Base-by-base conservation (phyloP, 2,329 filamentous ascomycete species). In the Penicillium sp. region DNA sequence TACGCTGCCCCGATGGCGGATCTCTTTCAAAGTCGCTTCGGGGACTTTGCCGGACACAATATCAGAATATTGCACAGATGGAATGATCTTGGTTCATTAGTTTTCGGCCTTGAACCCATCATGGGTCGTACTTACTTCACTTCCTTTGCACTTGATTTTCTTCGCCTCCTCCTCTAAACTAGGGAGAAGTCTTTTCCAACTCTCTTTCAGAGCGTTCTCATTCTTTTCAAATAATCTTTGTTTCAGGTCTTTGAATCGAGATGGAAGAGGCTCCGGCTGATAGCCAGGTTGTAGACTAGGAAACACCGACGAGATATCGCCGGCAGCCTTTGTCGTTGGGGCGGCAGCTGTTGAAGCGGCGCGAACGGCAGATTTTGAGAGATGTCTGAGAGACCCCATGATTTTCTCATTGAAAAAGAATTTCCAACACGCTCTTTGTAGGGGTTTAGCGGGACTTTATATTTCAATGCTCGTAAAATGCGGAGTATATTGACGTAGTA, bases 1-100 rank as follows among this genome's bases (percentile, higher is more conserved):
- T 0, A 84, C 83, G 0, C 80, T 83, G 9, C 88, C 88, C 1
- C 86, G 79, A 63, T 86, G 68, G 57, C 77, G 74, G 31, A 90
- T 81, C 59, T 86, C 85, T 1, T 75, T 77, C 37, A 76, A 52
- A 16, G 71, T 66, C 1, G 67, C 55, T 4, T 73, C 66, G 0
- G 75, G 63, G 5, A 78, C 62, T 7, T 67, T 72, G 11, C 74
- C 72, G 26, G 72, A 66, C 1, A 73, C 57, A n/a, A 80, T 57
- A 51, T 80, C 73, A 6, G 63, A 56, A 55, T 75, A 80, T 4
- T 74, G 64, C 26, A 80, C 68, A 10, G 75, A 75, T 1, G 78
- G 77, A 31, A 80, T 76, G 27, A 77, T 71, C 72, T 75, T 53
- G 5, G 26, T 5, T 5, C 22, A 52, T 45, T 39, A 21, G 27